These are phyloP conservation scores for Penicillium tannophilum DNA, from an alignment of 495 filamentous ascomycete genomes.

Conservation along the genomic window DNA sequence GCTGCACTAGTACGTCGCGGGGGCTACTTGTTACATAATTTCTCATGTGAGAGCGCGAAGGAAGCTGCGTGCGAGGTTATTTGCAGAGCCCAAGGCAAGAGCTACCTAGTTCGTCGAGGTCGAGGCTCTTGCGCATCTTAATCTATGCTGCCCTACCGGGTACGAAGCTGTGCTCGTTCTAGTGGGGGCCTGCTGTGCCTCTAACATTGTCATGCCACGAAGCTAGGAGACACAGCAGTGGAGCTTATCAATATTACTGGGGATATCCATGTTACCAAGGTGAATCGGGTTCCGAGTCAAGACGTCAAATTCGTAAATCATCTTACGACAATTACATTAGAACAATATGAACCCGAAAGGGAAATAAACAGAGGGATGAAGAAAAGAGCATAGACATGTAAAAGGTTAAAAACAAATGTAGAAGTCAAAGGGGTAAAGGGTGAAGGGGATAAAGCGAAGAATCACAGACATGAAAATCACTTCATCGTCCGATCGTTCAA, in stretches of 20 bases:
- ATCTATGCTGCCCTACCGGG: neutral
- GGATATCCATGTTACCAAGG: neutral
- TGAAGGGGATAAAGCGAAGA: conserved; percentile 10
- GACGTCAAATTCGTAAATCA: conserved; percentile 6
- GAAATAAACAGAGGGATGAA: conserved; percentile 22
- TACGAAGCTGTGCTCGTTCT: neutral
- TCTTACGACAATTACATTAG: conserved; percentile 28
- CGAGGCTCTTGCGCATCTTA: conserved; percentile 12
- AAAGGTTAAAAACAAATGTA: conserved; percentile 6
- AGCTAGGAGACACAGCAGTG: neutral
- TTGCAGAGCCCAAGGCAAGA: conserved; percentile 17
- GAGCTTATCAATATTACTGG: neutral
- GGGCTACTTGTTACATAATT: conserved; percentile 5
- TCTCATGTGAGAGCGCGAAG: conserved; percentile 17
- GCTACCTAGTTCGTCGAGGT: conserved; percentile 21
- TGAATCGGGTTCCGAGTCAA: neutral
- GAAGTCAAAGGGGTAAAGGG: conserved; percentile 11
- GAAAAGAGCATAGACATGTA: conserved; percentile 19
- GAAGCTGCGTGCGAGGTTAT: conserved; percentile 6
- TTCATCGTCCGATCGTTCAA: conserved; percentile 25
- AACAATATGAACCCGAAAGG: conserved; percentile 35
- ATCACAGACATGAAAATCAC: conserved; percentile 15
- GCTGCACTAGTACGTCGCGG: conserved; percentile 19
- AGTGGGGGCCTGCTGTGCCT: neutral
- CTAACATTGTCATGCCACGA: neutral